A percentile compares a stretch with the other conserved stretches of the same genome.
These are phyloP conservation scores for Blakeslea trispora DNA, from an alignment of 371 early-diverging fungal species.

Conservation along the genomic window DNA sequence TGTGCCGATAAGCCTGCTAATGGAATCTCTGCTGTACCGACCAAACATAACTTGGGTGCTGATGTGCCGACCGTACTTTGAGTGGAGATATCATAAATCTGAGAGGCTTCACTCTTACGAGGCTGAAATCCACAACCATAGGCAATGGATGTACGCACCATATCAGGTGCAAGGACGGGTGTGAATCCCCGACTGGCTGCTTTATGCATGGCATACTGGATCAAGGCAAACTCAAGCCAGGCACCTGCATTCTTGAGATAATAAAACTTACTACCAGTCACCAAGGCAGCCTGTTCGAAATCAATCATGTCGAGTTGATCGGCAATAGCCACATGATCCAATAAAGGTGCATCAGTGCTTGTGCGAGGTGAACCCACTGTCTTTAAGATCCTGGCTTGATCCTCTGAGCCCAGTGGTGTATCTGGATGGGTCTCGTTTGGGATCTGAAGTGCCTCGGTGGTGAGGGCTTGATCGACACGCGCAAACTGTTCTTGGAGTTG, in stretches of 20 bases:
- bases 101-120: slow-evolving; percentile 73
- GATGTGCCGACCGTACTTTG: slow-evolving; percentile 35
- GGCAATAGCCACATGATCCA: slow-evolving; percentile 73
- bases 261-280: slow-evolving; percentile 86
- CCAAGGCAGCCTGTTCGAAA: slow-evolving; percentile 80
- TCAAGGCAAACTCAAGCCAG: slow-evolving; percentile 83
- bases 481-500: slow-evolving; percentile 15
- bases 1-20: slow-evolving; percentile 82
- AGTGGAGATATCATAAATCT: slow-evolving; percentile 80
- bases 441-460: slow-evolving; percentile 54
- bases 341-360: slow-evolving; percentile 28
- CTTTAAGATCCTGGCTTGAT: slow-evolving; percentile 54
- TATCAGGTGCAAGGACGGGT: slow-evolving; percentile 87
- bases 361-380: slow-evolving; percentile 40
- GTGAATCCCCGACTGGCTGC: slow-evolving; percentile 73
- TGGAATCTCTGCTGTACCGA: slow-evolving; percentile 94
- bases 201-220: slow-evolving; percentile 81
- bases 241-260: slow-evolving; percentile 85
- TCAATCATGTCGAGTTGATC: slow-evolving; percentile 71
- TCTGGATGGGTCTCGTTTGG: slow-evolving; percentile 75
- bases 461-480: slow-evolving; percentile 15
- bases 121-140: slow-evolving; percentile 93
- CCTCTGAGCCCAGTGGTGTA: slow-evolving; percentile 68
- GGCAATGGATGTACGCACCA: slow-evolving; percentile 78
- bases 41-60: slow-evolving; percentile 64